Conservation (phyloP, 306 rosid species). For the Comarum palustre region DNA sequence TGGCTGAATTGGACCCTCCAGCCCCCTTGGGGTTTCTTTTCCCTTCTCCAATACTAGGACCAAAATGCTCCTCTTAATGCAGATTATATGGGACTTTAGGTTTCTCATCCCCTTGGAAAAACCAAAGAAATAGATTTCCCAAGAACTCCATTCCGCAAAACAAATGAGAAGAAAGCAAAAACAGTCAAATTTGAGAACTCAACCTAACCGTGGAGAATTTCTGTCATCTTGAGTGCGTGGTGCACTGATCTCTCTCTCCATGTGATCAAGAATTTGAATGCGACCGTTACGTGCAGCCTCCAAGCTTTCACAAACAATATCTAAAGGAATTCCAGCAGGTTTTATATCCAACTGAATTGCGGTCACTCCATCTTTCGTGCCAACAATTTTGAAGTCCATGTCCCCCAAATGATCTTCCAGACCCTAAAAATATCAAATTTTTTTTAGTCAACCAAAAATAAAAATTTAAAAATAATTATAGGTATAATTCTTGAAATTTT, state of each 20-base stretch:
- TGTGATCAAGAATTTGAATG: constrained; percentile 76
- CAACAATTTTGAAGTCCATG: constrained; percentile 96
- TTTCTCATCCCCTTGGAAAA: background rate
- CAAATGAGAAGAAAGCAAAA: constrained; percentile 12
- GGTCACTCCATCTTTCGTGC: constrained; percentile 79
- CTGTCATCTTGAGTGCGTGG: constrained; percentile 53
- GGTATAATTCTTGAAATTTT: background rate
- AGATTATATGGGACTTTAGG: background rate
- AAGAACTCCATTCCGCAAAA: background rate
- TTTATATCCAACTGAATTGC: constrained; percentile 93
- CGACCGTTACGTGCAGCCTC: constrained; percentile 93
- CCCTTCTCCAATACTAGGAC: background rate
- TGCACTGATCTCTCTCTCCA: constrained; percentile 70
- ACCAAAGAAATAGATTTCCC: background rate
- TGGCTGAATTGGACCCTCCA: background rate
- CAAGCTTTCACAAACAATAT: constrained; percentile 77
- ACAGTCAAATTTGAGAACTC: constrained; percentile 9
- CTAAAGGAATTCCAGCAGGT: constrained; percentile 96
- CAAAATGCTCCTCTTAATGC: background rate
- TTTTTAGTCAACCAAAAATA: constrained; percentile 1
- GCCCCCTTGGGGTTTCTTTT: background rate
- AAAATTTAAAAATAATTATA: background rate
- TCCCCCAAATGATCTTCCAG: constrained; percentile 98
- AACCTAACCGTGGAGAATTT: constrained; percentile 79
- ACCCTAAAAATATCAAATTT: constrained; percentile 47